A percentile compares a stretch with the other conserved stretches of the same genome.
Evolutionary conservation across 495 filamentous ascomycete genomes (phyloP).

Genomic region (Aspergillus panamensis): DNA sequence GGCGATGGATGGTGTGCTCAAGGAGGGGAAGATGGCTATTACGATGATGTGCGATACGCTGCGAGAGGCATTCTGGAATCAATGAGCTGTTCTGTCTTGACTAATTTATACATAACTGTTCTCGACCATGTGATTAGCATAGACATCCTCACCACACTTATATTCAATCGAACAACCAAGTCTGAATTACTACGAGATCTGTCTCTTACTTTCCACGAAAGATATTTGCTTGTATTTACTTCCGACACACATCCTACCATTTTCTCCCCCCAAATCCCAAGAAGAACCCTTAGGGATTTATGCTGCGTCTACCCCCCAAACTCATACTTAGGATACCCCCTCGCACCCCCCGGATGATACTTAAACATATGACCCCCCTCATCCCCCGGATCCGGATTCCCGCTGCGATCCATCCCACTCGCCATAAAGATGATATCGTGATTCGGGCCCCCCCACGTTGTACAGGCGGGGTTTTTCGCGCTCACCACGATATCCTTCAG

Average conservation of each 20-base stretch:
- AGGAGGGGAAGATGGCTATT: slow-evolving; percentile 52
- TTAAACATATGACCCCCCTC: slow-evolving; percentile 25
- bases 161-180: too few relatives aligned
- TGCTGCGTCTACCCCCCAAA: slow-evolving; percentile 21
- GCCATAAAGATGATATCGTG: background rate
- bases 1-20: slow-evolving; percentile 55
- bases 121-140: too few relatives aligned
- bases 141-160: too few relatives aligned
- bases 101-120: too few relatives aligned
- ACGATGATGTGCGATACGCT: slow-evolving; percentile 52
- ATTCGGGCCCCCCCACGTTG: background rate
- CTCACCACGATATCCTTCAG: background rate
- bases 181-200: too few relatives aligned
- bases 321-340: slow-evolving; percentile 21
- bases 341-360: slow-evolving; percentile 6
- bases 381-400: background rate
- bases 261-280: too few relatives aligned
- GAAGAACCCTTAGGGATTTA: too few relatives aligned
- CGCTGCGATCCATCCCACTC: background rate
- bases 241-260: too few relatives aligned
- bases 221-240: too few relatives aligned
- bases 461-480: background rate
- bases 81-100: background rate
- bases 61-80: slow-evolving; percentile 29
- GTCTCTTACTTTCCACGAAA: too few relatives aligned